Evolutionary conservation across 1,284 basidiomycete species (phyloP).

Genomic region (Trichosporon sp.): DNA sequence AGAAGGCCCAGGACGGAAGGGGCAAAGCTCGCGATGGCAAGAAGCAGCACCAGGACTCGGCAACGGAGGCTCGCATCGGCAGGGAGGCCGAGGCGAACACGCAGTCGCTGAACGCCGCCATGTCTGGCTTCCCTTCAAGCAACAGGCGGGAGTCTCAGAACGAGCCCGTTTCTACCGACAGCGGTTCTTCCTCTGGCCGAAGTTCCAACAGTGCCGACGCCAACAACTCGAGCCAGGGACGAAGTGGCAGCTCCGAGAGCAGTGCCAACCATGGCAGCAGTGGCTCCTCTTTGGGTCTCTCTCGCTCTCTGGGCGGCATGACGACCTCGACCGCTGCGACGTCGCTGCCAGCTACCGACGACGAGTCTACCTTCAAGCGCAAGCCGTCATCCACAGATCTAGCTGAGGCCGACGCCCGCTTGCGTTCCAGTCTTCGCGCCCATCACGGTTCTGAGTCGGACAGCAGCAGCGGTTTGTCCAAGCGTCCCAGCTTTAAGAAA

Average conservation of each 20-base stretch:
- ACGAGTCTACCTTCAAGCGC: constrained; percentile 37
- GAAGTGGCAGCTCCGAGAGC: not conserved
- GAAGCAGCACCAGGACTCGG: too few species aligned
- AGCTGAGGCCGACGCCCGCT: constrained; percentile 17
- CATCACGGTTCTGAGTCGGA: not conserved
- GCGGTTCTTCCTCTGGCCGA: not conserved
- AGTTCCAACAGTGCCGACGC: not conserved
- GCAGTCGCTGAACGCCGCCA: not conserved
- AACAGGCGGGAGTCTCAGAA: not conserved
- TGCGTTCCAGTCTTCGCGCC: not conserved
- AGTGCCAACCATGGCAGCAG: not conserved
- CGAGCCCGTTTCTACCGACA: not conserved
- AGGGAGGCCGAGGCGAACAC: not conserved
- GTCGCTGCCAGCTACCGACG: constrained; percentile 26
- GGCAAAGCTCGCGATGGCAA: too few species aligned
- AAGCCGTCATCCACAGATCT: constrained; percentile 43
- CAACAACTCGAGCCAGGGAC: not conserved
- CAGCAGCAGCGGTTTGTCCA: constrained; percentile 24
- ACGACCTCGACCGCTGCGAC: not conserved
- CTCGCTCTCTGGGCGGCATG: not conserved
- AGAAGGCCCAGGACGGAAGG: too few species aligned
- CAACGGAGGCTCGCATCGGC: not conserved
- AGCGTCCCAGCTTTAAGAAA: constrained; percentile 45
- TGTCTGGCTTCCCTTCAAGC: constrained; percentile 1
- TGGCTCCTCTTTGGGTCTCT: not conserved